Percentiles rank a stretch among this genome's conserved stretches.
These are phyloP conservation scores for Calendula officinalis DNA, from an alignment of 129 eudicot genomes.

Conservation along the genomic window DNA sequence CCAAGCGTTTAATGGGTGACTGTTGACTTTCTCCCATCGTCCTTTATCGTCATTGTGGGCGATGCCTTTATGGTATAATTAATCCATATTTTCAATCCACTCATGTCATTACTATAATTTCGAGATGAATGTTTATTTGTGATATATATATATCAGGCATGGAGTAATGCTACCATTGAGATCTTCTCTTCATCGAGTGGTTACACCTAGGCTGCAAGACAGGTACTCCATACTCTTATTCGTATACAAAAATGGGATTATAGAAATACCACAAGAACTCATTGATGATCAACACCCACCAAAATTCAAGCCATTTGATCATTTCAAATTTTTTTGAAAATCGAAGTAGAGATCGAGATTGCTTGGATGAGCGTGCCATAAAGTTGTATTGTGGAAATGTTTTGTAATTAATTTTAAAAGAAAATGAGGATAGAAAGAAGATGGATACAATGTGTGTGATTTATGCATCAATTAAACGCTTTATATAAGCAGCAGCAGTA, in stretches of 20 bases:
- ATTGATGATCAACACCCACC: constrained; percentile 5
- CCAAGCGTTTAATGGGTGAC: constrained; percentile 42
- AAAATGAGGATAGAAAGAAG: no score
- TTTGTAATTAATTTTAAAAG: no score
- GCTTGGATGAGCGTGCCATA: constrained; percentile 4
- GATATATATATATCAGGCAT: background rate
- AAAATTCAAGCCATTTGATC: constrained; percentile 2
- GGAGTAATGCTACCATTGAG: background rate
- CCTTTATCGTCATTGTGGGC: constrained; percentile 34
- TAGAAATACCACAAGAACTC: constrained; percentile 1
- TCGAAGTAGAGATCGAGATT: background rate
- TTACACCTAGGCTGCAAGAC: background rate
- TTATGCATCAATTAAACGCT: no score
- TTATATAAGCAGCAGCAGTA: no score
- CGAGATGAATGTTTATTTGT: no score
- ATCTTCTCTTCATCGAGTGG: background rate
- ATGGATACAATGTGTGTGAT: no score
- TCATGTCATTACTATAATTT: no score
- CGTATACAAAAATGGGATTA: background rate
- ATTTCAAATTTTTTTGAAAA: background rate
- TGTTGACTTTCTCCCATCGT: constrained; percentile 31
- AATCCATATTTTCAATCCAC: no score
- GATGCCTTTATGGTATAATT: constrained; percentile 23
- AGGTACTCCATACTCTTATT: background rate
- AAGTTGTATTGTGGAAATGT: background rate